Base-by-base conservation (phyloP, 1,284 basidiomycete genomes). In the Cryptococcus sp. region DNA sequence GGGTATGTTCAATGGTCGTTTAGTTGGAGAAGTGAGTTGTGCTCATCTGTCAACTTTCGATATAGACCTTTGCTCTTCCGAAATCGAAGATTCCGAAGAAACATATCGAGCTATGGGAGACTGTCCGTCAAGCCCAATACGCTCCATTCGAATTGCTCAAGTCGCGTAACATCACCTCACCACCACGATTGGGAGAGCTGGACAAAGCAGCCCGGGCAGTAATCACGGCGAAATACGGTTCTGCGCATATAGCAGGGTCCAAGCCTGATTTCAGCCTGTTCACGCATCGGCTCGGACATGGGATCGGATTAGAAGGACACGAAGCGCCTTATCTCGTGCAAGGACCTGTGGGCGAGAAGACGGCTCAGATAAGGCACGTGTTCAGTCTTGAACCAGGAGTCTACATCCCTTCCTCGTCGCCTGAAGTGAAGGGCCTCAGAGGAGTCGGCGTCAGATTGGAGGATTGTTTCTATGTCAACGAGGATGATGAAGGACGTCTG, bases 311-410 rank as follows among this genome's bases (percentile, higher is more conserved):
- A 3, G 88, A 92, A 75, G 86, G 82, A 10, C 91, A 93, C 67
- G 91, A 93, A 78, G 80, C 82, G 5, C 91, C 90, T 0, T 93
- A 91, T 75, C 80, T 92, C 30, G 83, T 84, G 52, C 88, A 88
- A 30, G 88, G 88, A 10, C 52, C 57, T 3, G 60, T 69, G 6
- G 74, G 73, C 15, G 54, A 66, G 16, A 62, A 60, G 22, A 65
- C 83, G 23, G 84, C 91, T 52, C 77, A 83, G 47, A 73, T 75
- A 0, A 89, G 89, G 0, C 86, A 91, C 69, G 82, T 87, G 0
- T 91, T 93, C 77, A 90, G 88, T 7, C 82, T 91, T 66, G 90
- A 93, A 74, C 91, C 90, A 2, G 90, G 90, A 0, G 81, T 93
- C 30, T 93, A 93, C 75, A 87, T 92, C 53, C 72, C 74, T 3